phyloP scores from a whole-genome alignment of 192 early-diverging fungal genomes.

The Borealophlyctis nickersoniae region DNA sequence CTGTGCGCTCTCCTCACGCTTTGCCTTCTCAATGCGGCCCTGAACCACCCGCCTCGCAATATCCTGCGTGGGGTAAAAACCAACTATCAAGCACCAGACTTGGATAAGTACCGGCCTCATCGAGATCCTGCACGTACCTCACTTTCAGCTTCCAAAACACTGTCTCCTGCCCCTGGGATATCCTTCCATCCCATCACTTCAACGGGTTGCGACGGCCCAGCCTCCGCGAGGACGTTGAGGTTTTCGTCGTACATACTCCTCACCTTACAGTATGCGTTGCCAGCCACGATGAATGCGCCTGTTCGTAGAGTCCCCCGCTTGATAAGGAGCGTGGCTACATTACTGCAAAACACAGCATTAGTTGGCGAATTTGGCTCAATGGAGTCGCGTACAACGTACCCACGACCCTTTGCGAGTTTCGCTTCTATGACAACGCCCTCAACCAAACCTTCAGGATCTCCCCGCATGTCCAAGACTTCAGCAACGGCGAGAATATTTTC shows the following conservation, averaged over 20 bases:
- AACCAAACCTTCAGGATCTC: conserved; percentile 70
- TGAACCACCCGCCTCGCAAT: conserved; percentile 74
- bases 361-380: background rate
- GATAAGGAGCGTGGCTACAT: conserved; percentile 83
- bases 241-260: conserved; percentile 77
- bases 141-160: conserved; percentile 71
- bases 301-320: conserved; percentile 80
- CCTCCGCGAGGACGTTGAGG: conserved; percentile 65
- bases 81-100: background rate
- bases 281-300: conserved; percentile 80
- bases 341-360: conserved; percentile 33
- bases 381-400: conserved; percentile 20
- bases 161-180: conserved; percentile 85
- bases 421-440: conserved; percentile 90
- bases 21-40: conserved; percentile 61
- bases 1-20: conserved; percentile 58
- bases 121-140: conserved; percentile 47
- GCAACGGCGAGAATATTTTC: conserved; percentile 84
- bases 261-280: conserved; percentile 83
- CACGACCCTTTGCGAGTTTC: conserved; percentile 79
- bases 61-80: conserved; percentile 33
- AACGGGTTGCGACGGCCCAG: conserved; percentile 82
- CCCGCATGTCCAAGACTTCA: conserved; percentile 84
- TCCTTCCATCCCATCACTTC: conserved; percentile 92
- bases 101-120: no score